Evolutionary conservation across 805 yeast species (phyloP).

Genomic region (Pichia membranifaciens): DNA sequence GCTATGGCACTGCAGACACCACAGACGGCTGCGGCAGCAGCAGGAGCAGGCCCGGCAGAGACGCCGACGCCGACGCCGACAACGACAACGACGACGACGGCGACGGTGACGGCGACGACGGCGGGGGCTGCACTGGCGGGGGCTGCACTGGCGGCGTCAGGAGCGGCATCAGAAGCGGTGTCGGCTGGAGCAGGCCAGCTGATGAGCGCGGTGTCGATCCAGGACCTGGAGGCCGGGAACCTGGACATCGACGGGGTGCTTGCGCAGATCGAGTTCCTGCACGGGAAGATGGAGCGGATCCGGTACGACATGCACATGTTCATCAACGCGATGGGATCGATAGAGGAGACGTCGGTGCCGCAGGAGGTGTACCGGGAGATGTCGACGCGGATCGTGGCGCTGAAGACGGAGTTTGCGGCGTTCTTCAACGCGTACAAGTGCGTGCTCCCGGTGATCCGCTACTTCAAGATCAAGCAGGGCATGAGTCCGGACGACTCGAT

Average conservation of each 20-base stretch:
- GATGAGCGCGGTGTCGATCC: conserved; percentile 25
- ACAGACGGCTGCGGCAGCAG: too few species aligned
- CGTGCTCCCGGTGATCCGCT: conserved; percentile 44
- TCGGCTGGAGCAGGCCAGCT: neutral
- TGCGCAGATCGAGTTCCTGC: conserved; percentile 32
- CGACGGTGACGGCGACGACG: too few species aligned
- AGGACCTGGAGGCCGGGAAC: conserved; percentile 37
- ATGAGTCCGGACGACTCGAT: conserved; percentile 43
- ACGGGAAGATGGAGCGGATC: conserved; percentile 26
- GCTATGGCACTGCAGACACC: too few species aligned
- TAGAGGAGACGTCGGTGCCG: conserved; percentile 42
- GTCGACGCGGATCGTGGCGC: conserved; percentile 30
- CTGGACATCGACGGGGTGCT: conserved; percentile 31
- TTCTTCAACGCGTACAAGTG: conserved; percentile 41
- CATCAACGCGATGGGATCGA: conserved; percentile 32
- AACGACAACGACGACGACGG: too few species aligned
- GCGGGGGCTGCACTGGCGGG: too few species aligned
- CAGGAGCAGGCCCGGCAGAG: too few species aligned
- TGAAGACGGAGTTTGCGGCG: conserved; percentile 35
- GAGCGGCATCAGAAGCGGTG: too few species aligned
- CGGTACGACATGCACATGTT: conserved; percentile 37
- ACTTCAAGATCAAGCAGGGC: conserved; percentile 46
- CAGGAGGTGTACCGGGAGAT: conserved; percentile 35
- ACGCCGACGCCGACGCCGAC: too few species aligned
- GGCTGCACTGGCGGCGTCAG: too few species aligned